phyloP scores from a whole-genome alignment of 345 rosid species.

The Balakata baccata region DNA sequence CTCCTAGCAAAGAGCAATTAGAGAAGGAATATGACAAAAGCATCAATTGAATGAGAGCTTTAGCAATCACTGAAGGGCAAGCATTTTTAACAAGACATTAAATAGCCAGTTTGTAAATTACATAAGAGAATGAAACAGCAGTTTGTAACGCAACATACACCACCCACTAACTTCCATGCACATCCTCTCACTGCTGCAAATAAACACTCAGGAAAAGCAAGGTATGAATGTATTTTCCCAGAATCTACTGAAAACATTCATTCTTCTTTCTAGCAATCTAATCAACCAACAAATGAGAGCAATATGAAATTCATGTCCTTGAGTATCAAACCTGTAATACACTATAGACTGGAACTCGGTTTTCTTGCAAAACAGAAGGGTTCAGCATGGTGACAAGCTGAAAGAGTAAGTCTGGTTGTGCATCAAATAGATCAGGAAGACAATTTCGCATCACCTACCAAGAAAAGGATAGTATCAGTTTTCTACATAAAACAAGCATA shows the following conservation, averaged over 20 bases:
- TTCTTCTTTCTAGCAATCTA: neutral
- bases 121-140: neutral
- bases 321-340: conserved; percentile 70
- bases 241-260: neutral
- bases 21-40: conserved; percentile 16
- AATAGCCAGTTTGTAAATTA: neutral
- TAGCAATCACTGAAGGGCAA: neutral
- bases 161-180: conserved; percentile 4
- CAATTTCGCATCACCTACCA: conserved; percentile 76
- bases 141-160: conserved; percentile 5
- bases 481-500: neutral
- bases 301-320: conserved; percentile 7
- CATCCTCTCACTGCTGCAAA: neutral
- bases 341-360: conserved; percentile 80
- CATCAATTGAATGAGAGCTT: conserved; percentile 6
- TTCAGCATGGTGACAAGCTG: conserved; percentile 97
- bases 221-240: neutral
- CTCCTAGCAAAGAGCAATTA: conserved; percentile 54
- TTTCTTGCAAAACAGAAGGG: conserved; percentile 81
- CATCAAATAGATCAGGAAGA: conserved; percentile 94
- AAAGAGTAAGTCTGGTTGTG: conserved; percentile 95
- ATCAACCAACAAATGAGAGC: neutral
- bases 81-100: neutral
- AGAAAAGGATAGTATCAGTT: conserved; percentile 20
- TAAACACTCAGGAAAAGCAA: conserved; percentile 1